Evolutionary conservation across 1,139 yeast genomes (phyloP).

Genomic region (Blastobotrys apis): DNA sequence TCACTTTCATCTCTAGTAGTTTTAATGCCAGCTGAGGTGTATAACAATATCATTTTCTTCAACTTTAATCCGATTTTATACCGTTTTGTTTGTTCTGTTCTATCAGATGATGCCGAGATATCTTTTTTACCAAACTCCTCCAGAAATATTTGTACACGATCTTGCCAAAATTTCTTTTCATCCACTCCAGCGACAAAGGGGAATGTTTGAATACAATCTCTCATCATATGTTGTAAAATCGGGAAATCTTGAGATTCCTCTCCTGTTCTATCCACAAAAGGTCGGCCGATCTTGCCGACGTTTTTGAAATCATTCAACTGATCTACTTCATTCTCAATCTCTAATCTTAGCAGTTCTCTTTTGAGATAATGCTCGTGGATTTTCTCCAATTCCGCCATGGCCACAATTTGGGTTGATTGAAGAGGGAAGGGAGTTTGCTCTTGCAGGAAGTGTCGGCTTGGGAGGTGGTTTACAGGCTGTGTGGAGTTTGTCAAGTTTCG

Average conservation of each 20-base stretch:
- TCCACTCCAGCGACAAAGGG: constrained; percentile 63
- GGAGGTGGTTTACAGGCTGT: no score
- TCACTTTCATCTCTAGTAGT: constrained; percentile 51
- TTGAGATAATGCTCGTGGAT: constrained; percentile 81
- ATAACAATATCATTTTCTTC: constrained; percentile 56
- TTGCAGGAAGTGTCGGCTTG: no score
- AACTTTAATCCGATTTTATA: constrained; percentile 57
- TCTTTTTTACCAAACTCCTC: constrained; percentile 70
- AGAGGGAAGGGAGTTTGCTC: no score
- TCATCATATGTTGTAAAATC: constrained; percentile 59
- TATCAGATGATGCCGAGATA: constrained; percentile 65
- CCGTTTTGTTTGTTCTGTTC: constrained; percentile 70
- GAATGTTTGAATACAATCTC: constrained; percentile 57
- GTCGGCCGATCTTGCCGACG: constrained; percentile 64
- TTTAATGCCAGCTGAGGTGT: constrained; percentile 72
- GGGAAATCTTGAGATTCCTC: constrained; percentile 47
- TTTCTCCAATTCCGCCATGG: constrained; percentile 38
- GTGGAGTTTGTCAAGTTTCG: no score
- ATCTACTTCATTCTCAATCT: constrained; percentile 59
- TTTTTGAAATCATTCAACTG: constrained; percentile 55
- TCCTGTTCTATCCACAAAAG: constrained; percentile 47
- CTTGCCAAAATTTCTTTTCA: constrained; percentile 66
- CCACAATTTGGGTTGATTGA: no score
- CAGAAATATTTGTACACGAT: constrained; percentile 71
- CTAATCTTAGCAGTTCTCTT: constrained; percentile 63